phyloP scores from a whole-genome alignment of 768 basidiomycete genomes.

The Panaeolus papilionaceus region DNA sequence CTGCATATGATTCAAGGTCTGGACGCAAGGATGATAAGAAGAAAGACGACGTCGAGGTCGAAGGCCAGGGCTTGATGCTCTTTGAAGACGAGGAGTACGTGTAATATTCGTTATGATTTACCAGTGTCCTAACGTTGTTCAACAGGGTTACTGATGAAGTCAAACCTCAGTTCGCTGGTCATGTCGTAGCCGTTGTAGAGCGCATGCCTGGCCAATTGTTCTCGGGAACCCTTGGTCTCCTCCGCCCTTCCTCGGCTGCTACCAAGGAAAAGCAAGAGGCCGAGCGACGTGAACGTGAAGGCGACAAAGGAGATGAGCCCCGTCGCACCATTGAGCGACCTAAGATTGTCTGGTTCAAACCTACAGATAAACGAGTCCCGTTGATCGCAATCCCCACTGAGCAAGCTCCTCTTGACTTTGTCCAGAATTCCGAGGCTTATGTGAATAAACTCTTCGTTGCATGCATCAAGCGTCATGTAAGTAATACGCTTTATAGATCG shows the following conservation, averaged over 20 bases:
- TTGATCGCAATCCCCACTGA: constrained; percentile 99
- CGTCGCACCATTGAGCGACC: constrained; percentile 85
- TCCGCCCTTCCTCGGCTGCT: constrained; percentile 95
- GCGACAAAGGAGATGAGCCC: constrained; percentile 87
- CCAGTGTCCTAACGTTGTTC: constrained; percentile 17
- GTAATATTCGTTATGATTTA: constrained; percentile 1
- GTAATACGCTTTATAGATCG: constrained; percentile 35
- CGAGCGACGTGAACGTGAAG: constrained; percentile 96
- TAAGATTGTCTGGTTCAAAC: constrained; percentile 99
- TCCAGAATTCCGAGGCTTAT: constrained; percentile 93
- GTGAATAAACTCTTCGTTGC: constrained; percentile 93
- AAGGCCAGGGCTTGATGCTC: constrained; percentile 95
- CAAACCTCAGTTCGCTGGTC: constrained; percentile 98
- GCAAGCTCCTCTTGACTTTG: constrained; percentile 95
- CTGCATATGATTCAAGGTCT: constrained; percentile 87
- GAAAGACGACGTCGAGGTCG: constrained; percentile 99
- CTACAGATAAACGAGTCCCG: constrained; percentile 98
- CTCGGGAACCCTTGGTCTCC: constrained; percentile 93
- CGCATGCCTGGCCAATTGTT: constrained; percentile 99
- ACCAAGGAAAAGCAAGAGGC: constrained; percentile 99
- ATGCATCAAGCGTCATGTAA: constrained; percentile 96
- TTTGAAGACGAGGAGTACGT: constrained; percentile 96
- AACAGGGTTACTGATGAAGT: constrained; percentile 93
- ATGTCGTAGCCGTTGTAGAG: constrained; percentile 99
- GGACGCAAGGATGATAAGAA: constrained; percentile 98